A percentile compares a stretch with the other conserved stretches of the same genome.
phyloP scores from a whole-genome alignment of 805 yeast genomes.

The Pichia nanzhaoensis region DNA sequence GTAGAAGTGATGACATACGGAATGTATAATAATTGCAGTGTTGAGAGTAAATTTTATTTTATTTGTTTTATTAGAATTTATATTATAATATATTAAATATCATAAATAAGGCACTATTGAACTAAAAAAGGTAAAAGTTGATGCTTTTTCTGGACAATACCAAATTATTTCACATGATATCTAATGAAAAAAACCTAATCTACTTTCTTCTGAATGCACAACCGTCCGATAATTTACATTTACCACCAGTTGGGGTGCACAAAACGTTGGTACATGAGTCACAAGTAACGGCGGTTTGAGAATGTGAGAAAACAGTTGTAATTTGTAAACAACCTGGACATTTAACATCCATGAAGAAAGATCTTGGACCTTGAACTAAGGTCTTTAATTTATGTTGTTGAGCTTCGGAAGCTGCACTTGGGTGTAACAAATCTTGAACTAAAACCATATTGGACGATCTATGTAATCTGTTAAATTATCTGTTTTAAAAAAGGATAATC shows the following conservation, averaged over 20 bases:
- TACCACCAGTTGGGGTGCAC: constrained; percentile 99
- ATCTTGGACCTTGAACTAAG: constrained; percentile 97
- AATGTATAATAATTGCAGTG: too few species aligned
- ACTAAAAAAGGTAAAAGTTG: too few species aligned
- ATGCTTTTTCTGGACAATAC: too few species aligned
- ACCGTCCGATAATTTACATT: constrained; percentile 99
- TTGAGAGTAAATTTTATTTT: too few species aligned
- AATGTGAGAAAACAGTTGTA: constrained; percentile 99
- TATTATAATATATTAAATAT: too few species aligned
- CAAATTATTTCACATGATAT: background rate
- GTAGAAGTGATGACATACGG: too few species aligned
- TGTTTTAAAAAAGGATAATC: background rate
- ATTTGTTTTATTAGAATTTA: too few species aligned
- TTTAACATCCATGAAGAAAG: constrained; percentile 99
- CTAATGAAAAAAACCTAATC: constrained; percentile 20
- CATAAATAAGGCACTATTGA: too few species aligned
- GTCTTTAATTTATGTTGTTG: constrained; percentile 96
- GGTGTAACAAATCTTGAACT: constrained; percentile 98
- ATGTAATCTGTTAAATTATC: constrained; percentile 7
- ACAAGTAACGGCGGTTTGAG: constrained; percentile 99
- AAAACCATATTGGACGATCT: constrained; percentile 53
- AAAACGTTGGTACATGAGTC: constrained; percentile 97
- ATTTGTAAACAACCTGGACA: constrained; percentile 99
- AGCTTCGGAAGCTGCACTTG: constrained; percentile 94
- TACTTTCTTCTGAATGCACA: constrained; percentile 99